Evolutionary conservation across 192 early-diverging fungal species (phyloP), one percentile per base, ranked within the genome.

Genomic region (Coemansia sp.): DNA sequence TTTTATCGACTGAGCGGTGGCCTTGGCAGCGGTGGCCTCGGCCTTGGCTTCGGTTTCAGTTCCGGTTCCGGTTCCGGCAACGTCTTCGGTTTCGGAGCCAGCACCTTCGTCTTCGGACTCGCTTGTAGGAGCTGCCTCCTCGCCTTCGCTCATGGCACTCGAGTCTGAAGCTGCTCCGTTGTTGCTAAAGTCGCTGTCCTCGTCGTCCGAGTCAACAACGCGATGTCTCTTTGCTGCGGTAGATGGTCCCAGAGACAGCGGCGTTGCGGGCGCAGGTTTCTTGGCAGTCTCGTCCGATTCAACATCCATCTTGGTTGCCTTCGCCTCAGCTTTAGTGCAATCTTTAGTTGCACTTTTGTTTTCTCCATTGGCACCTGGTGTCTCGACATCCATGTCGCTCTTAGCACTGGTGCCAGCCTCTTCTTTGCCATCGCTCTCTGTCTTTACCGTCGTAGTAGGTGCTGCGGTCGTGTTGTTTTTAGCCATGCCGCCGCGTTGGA

Each of bases 391-490:
- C n/a, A n/a, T n/a, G n/a, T n/a, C n/a, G 47, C 15, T 48, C 17
- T 42, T 41, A 5, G 22, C 23, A 32, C 10, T 27, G 32, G 14
- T 10, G n/a, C 4, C 37, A 0, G 11, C 23, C 20, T 30, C 38
- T 4, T 29, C 15, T 1, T 27, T 9, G 39, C 19, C 18, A 15
- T 22, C 23, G 39, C 34, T 36, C n/a, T n/a, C n/a, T n/a, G n/a
- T n/a, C n/a, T n/a, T n/a, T n/a, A n/a, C n/a, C n/a, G n/a, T n/a
- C n/a, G n/a, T n/a, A n/a, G n/a, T n/a, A n/a, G n/a, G n/a, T n/a
- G n/a, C n/a, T n/a, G n/a, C n/a, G n/a, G n/a, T n/a, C n/a, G n/a
- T 18, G 29, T 66, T 67, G 33, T 10, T 29, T 47, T 59, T 67
- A 14, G 33, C 42, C 43, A 52, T 51, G 23, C 56, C 68, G 1